Base-by-base conservation (phyloP, 495 filamentous ascomycete genomes). In the Xylaria venustula region DNA sequence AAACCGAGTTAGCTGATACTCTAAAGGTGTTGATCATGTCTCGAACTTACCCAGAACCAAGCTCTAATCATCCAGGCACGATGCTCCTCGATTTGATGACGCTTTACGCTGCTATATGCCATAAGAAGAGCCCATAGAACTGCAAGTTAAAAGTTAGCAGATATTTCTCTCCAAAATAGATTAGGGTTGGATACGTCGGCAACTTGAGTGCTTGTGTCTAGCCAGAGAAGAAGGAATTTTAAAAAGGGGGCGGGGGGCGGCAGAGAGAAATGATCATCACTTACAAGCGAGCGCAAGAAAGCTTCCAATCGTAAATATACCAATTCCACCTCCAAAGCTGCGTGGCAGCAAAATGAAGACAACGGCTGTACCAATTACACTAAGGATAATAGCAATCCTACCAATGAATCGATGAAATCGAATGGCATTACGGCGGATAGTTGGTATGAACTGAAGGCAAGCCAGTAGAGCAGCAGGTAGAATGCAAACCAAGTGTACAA, bases 41-140 rank as follows among this genome's bases (percentile, higher is more conserved):
- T 19, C 28, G 15, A 2, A 20, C 36, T 22, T 49, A 79, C 70
- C 55, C 76, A 77, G 36, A 70, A 75, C 77, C 77, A 77, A 0
- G 76, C 68, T 36, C 84, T 61, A 19, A 86, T 66, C 82, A 84
- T 86, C 83, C 82, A 87, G 1, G 77, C 78, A 7, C 83, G 69
- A 60, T 87, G 84, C 59, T 84, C 76, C 32, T 84, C 82, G 37
- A 87, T 79, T 54, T 81, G 81, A 7, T 81, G 63, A 3, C 74
- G 67, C 66, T 80, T 81, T 68, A 85, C 77, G 64, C 83, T 85
- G 66, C 75, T 75, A 45, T 73, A 78, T 19, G 81, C 78, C 64
- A 82, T 60, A 0, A 46, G 54, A 19, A 80, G 58, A 17, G 68
- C 61, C 9, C 60, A 37, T 2, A 77, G 63, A 17, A 76, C 50